These are phyloP conservation scores for Cyclotella sp. DNA, from an alignment of 108 stramenopile genomes.

Conservation along the genomic window DNA sequence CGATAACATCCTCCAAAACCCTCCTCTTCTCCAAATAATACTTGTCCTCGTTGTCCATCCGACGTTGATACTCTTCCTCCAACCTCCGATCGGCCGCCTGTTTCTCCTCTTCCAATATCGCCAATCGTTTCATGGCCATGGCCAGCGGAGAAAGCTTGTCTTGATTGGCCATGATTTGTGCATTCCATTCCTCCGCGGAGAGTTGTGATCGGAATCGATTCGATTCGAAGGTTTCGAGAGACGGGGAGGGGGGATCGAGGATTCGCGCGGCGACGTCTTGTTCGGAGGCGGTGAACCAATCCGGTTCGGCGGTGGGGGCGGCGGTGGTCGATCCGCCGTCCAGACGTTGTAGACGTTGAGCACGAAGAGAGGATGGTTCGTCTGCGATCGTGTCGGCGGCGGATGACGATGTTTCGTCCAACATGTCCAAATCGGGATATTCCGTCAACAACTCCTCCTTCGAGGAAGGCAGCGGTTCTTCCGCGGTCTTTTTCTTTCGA, in stretches of 20 bases:
- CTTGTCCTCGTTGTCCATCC: conserved; percentile 76
- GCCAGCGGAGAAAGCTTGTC: conserved; percentile 74
- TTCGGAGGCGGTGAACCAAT: conserved; percentile 51
- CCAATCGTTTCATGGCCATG: conserved; percentile 77
- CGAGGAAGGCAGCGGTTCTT: conserved; percentile 10
- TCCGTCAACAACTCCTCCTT: conserved; percentile 25
- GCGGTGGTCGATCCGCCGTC: background rate
- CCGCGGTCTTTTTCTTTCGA: conserved; percentile 46
- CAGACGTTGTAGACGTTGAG: conserved; percentile 62
- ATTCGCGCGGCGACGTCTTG: conserved; percentile 45
- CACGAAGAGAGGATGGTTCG: conserved; percentile 33
- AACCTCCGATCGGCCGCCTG: conserved; percentile 67
- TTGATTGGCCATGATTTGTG: conserved; percentile 72
- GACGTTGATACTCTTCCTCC: conserved; percentile 80
- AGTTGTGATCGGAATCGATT: conserved; percentile 79
- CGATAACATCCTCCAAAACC: conserved; percentile 79
- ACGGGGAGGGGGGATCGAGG: conserved; percentile 25
- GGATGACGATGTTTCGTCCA: conserved; percentile 23
- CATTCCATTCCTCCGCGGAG: conserved; percentile 76
- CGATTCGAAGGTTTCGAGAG: conserved; percentile 36
- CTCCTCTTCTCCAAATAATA: conserved; percentile 77
- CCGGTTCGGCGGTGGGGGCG: conserved; percentile 25
- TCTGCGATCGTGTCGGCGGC: conserved; percentile 30
- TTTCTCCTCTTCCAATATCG: conserved; percentile 87
- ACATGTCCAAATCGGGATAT: conserved; percentile 56